These are phyloP conservation scores for Taiwanofungus camphoratus DNA, from an alignment of 1,284 basidiomycete genomes.

Conservation along the genomic window DNA sequence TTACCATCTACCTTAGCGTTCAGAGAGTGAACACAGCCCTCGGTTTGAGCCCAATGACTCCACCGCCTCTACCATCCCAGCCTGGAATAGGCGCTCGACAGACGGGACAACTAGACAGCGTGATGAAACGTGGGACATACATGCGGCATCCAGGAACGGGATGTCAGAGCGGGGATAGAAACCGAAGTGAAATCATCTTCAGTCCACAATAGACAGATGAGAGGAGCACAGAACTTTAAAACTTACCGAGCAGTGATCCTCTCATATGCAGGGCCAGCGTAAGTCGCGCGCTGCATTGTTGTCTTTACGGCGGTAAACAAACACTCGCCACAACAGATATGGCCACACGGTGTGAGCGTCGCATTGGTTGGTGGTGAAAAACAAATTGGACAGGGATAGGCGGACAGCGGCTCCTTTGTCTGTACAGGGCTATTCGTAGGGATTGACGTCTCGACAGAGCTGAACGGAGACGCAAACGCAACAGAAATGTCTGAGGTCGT, in stretches of 20 bases:
- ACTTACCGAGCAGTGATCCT: slow-evolving; percentile 22
- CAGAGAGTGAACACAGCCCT: slow-evolving; percentile 27
- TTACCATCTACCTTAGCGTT: no score
- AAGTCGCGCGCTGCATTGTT: slow-evolving; percentile 45
- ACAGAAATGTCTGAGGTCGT: no score
- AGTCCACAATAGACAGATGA: no score
- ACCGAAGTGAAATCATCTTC: no score
- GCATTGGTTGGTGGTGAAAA: slow-evolving; percentile 70
- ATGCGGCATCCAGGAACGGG: no score
- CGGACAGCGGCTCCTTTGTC: slow-evolving; percentile 44
- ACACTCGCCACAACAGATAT: slow-evolving; percentile 71
- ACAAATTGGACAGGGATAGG: slow-evolving; percentile 73
- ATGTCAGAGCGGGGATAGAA: no score
- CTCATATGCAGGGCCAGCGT: slow-evolving; percentile 30
- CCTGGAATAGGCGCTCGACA: slow-evolving; percentile 34
- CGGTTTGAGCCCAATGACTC: slow-evolving; percentile 34
- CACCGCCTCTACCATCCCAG: slow-evolving; percentile 37
- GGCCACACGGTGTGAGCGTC: slow-evolving; percentile 72
- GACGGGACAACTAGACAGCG: slow-evolving; percentile 32
- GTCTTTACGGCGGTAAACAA: slow-evolving; percentile 69
- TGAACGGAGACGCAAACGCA: neutral
- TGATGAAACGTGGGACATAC: no score
- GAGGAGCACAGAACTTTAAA: neutral
- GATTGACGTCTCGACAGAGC: neutral
- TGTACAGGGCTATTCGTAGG: neutral